Percentiles rank a stretch among this genome's conserved stretches.
These are phyloP conservation scores for Triglochin maritima DNA, from an alignment of 106 monocot genomes.

Conservation along the genomic window DNA sequence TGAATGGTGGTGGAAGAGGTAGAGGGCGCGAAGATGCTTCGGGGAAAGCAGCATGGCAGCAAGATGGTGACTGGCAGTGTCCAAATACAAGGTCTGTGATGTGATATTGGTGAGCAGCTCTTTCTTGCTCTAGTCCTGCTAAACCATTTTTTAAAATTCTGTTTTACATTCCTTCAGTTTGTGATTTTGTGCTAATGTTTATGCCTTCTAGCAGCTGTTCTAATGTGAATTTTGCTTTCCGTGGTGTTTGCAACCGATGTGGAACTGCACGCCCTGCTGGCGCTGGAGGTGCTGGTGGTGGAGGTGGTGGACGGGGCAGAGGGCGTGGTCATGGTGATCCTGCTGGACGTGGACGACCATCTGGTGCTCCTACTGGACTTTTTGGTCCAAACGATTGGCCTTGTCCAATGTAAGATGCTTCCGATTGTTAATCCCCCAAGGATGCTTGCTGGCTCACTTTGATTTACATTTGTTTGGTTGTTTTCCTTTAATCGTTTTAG, in stretches of 20 bases:
- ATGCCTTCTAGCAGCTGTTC: conserved; percentile 52
- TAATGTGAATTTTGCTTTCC: conserved; percentile 99
- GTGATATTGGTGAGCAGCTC: conserved; percentile 95
- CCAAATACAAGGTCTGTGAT: conserved; percentile 99
- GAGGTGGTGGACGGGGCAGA: conserved; percentile 57
- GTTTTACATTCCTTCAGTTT: not conserved
- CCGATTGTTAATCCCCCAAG: not conserved
- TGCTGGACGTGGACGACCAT: conserved; percentile 34
- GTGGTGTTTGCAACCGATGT: conserved; percentile 97
- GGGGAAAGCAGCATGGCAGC: conserved; percentile 78
- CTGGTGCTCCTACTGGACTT: conserved; percentile 71
- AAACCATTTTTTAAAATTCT: not conserved
- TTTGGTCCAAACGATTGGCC: conserved; percentile 99
- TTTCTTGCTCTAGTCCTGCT: conserved; percentile 26
- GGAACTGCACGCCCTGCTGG: conserved; percentile 92
- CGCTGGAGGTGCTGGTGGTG: conserved; percentile 57
- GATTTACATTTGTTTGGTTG: too few relatives aligned
- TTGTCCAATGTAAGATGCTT: conserved; percentile 82
- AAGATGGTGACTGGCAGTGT: conserved; percentile 98
- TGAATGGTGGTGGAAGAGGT: conserved; percentile 48
- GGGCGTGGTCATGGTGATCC: conserved; percentile 45
- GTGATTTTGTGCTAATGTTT: conserved; percentile 6
- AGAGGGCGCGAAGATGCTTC: conserved; percentile 60
- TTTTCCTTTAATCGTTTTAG: too few relatives aligned
- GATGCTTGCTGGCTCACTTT: too few relatives aligned